These are phyloP conservation scores for Pouteria campechiana DNA, from an alignment of 179 eudicot genomes.

Conservation along the genomic window DNA sequence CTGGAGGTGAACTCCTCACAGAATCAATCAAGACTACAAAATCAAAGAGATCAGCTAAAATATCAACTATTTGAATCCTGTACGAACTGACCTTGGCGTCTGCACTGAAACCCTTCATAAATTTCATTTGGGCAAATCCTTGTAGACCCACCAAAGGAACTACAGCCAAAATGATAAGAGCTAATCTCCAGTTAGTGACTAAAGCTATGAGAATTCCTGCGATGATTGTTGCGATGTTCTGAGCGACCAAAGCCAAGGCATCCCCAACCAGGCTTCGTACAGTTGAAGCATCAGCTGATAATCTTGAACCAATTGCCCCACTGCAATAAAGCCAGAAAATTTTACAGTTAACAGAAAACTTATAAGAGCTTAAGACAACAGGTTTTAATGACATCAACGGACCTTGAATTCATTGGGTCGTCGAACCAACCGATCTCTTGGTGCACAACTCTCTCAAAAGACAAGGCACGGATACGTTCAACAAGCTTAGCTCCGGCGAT, in stretches of 20 bases:
- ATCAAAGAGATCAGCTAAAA: too few relatives aligned
- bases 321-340: conserved; percentile 25
- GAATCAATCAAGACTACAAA: too few relatives aligned
- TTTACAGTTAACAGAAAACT: too few relatives aligned
- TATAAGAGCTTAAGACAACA: too few relatives aligned
- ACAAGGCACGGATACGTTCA: conserved; percentile 41
- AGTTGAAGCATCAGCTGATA: conserved; percentile 70
- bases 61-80: too few relatives aligned
- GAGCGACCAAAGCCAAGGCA: conserved; percentile 48
- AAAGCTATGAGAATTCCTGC: conserved; percentile 70
- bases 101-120: conserved; percentile 52
- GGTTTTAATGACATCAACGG: neutral
- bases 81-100: conserved; percentile 59
- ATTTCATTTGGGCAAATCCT: conserved; percentile 52
- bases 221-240: conserved; percentile 52
- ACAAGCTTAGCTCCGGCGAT: conserved; percentile 69
- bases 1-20: too few relatives aligned
- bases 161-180: conserved; percentile 43
- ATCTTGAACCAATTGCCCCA: conserved; percentile 84
- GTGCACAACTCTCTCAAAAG: conserved; percentile 62
- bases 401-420: conserved; percentile 79
- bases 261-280: conserved; percentile 73
- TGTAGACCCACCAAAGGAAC: conserved; percentile 58
- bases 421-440: conserved; percentile 91
- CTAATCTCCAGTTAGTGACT: conserved; percentile 68